Evolutionary conservation across 495 filamentous ascomycete species (phyloP), one percentile per base, ranked within the genome.

Genomic region (Daldinia decipiens): DNA sequence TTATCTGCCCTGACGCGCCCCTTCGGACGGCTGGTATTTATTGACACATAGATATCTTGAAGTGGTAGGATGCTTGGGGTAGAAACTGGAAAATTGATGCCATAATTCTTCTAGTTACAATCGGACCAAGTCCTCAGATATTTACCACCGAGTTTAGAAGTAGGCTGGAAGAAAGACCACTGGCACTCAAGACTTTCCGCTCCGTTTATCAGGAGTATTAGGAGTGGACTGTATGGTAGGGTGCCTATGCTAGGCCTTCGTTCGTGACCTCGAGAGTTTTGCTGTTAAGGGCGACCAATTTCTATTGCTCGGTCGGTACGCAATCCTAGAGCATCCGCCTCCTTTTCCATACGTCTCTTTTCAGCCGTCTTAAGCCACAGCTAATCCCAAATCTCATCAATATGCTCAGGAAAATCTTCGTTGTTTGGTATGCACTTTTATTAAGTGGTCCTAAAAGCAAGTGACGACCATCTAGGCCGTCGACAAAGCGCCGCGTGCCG

Each of bases 401-500:
- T 59, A 65, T 70, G 51, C 62, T 51, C 31, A 34, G 19, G 27
- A 68, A 60, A 60, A 72, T 45, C 39, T 50, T 39, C 24, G 7
- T 34, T 45, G 50, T 17, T 65, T 38, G 34, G 26, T 31, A 60
- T 47, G 36, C 65, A 52, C 50, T n/a, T 45, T 45, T 40, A 69
- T 73, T 66, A 69, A 45, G 40, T 62, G 55, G 57, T 50, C 62
- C 62, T 55, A 43, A 40, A 56, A 62, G 60, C 26, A 67, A 27
- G 43, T 32, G 47, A 34, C 52, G 45, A 32, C 70, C 70, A 65
- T 68, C 65, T 19, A 68, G 70, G 70, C 55, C 61, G 26, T 34
- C 24, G 36, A 45, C 15, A 62, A 65, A 68, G 45, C 55, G 58
- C 51, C 21, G 51, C 27, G 43, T 39, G 51, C 47, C 36, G n/a